Evolutionary conservation across 2,329 filamentous ascomycete species (phyloP).

Genomic region (Bimuria novae-zelandiae): DNA sequence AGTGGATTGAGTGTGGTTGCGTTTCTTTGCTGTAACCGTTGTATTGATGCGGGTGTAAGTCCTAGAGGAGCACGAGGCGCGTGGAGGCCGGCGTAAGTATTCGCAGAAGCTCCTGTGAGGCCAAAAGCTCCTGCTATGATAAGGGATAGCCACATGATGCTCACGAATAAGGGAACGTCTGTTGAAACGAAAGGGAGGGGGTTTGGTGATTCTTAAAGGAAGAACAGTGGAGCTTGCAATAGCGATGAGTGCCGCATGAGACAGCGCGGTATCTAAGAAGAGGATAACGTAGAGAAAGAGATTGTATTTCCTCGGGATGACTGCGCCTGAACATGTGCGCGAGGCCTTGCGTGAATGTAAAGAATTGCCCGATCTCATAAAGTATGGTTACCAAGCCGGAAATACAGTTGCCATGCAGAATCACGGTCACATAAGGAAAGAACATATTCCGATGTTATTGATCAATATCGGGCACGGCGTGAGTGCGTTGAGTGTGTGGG

Average conservation of each 20-base stretch:
- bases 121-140: conserved; percentile 20
- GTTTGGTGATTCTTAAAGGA: conserved; percentile 17
- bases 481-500: conserved; percentile 14
- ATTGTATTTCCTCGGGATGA: conserved; percentile 9
- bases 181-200: background rate
- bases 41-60: conserved; percentile 4
- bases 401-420: conserved; percentile 9
- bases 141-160: conserved; percentile 27
- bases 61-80: conserved; percentile 1
- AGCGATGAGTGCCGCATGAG: background rate
- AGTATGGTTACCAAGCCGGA: conserved; percentile 15
- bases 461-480: conserved; percentile 22
- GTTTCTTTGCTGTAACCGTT: conserved; percentile 17
- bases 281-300: conserved; percentile 18
- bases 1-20: conserved; percentile 20
- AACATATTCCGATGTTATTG: conserved; percentile 19
- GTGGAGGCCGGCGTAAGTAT: conserved; percentile 10
- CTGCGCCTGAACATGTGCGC: conserved; percentile 14
- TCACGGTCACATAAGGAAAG: conserved; percentile 12
- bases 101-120: conserved; percentile 22
- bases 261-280: background rate
- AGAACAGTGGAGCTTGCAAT: conserved; percentile 1
- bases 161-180: background rate
- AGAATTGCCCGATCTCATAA: conserved; percentile 12
- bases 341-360: conserved; percentile 16